A percentile compares a stretch with the other conserved stretches of the same genome.
Evolutionary conservation across 1,284 basidiomycete species (phyloP).

Genomic region (Cutaneotrichosporon dermatis): DNA sequence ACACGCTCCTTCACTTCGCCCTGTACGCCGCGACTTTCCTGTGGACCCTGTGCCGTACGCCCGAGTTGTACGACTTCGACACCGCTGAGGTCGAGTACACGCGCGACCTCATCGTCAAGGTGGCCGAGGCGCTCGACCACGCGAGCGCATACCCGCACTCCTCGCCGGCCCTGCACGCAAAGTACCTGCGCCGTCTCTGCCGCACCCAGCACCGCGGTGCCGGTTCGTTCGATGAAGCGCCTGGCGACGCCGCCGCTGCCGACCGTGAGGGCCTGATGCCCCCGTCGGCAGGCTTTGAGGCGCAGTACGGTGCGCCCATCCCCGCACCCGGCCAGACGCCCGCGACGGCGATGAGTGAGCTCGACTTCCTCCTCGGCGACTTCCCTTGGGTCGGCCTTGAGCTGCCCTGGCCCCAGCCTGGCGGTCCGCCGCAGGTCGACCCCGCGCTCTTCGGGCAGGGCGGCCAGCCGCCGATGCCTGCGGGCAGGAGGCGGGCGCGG

Average conservation of each 20-base stretch:
- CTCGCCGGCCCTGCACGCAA: constrained; percentile 33
- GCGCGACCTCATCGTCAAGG: constrained; percentile 31
- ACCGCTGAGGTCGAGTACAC: constrained; percentile 32
- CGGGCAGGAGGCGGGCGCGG: no score
- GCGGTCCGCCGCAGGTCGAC: constrained; percentile 11
- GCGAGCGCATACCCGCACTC: constrained; percentile 31
- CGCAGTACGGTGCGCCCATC: neutral
- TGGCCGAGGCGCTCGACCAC: constrained; percentile 26
- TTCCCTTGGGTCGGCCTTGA: constrained; percentile 31
- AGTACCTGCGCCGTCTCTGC: constrained; percentile 29
- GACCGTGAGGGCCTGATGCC: constrained; percentile 4
- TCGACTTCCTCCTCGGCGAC: constrained; percentile 29
- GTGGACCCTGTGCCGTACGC: constrained; percentile 26
- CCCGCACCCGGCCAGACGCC: neutral
- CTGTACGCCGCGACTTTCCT: constrained; percentile 39
- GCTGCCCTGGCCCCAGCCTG: constrained; percentile 11
- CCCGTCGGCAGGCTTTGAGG: neutral
- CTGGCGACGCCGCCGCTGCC: neutral
- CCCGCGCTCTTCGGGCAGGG: constrained; percentile 5
- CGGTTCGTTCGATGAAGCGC: neutral
- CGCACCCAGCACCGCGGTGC: constrained; percentile 4
- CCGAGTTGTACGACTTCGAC: constrained; percentile 33
- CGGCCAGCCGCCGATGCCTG: neutral
- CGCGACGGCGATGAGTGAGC: constrained; percentile 14
- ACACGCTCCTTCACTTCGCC: constrained; percentile 40